Base-by-base conservation (phyloP, 2,329 filamentous ascomycete genomes). In the Neofusicoccum umdonicola region DNA sequence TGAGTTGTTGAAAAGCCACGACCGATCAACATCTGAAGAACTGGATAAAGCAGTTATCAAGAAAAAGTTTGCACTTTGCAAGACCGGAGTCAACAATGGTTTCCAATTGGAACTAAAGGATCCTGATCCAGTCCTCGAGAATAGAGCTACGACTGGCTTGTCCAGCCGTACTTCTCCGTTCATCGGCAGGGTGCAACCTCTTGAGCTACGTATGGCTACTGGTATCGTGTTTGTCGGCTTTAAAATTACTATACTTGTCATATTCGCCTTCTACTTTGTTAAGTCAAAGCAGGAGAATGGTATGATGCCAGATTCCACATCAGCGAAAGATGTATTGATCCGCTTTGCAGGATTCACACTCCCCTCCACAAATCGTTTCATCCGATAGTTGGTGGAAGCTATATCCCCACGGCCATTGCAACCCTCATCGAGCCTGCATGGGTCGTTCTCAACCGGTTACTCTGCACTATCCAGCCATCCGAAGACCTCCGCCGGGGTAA, bases 341-440 rank as follows among this genome's bases (percentile, higher is more conserved):
- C 22, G n/a, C 3, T 63, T 13, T 50, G 31, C 54, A 78, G 78
- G 80, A 2, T 61, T 82, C 2, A 64, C 75, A 1, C 61, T 78
- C 2, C 77, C 78, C 0, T 78, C 78, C 0, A 51, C 69, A 0
- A 76, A 71, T n/a, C 69, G 68, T 0, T 68, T 82, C 34, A 70
- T 80, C 0, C 73, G 75, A 13, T 78, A 82, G 39, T 51, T 83
- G 0, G 17, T 82, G 0, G 74, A 79, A 82, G 80, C 51, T 87
- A 87, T 56, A 71, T 87, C 0, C 86, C 86, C 0, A 87, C 84
- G 0, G 76, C 79, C 0, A 74, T 88, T 3, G 82, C 85, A 0
- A 88, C 86, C 0, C 61, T 87, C 0, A 75, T 87, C 0, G 86
- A 89, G 41, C 85, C 86, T 0, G 78, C 84, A 1, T 87, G 86